phyloP scores from a whole-genome alignment of 2,329 filamentous ascomycete species.

The Hymenoscyphus linearis region DNA sequence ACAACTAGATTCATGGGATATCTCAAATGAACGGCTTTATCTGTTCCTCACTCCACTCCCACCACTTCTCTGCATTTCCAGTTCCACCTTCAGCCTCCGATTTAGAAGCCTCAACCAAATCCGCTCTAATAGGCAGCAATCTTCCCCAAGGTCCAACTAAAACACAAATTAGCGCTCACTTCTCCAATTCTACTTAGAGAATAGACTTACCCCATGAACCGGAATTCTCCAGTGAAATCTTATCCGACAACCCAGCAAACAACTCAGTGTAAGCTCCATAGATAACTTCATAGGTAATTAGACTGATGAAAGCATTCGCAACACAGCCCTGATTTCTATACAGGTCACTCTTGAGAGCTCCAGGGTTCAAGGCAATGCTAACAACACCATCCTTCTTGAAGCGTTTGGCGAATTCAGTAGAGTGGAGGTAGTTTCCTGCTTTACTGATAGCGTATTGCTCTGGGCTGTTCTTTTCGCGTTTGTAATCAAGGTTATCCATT shows the following conservation, averaged over 20 bases:
- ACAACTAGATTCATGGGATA: background rate
- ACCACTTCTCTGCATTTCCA: conserved; percentile 35
- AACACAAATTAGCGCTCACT: background rate
- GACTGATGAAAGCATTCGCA: background rate
- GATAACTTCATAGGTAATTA: background rate
- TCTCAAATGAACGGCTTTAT: conserved; percentile 28
- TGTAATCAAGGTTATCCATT: conserved; percentile 17
- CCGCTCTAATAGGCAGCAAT: conserved; percentile 29
- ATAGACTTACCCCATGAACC: conserved; percentile 15
- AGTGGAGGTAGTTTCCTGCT: conserved; percentile 13
- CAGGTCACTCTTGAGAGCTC: conserved; percentile 15
- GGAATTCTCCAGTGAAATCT: conserved; percentile 14
- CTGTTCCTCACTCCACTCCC: conserved; percentile 40
- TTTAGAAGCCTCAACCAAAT: conserved; percentile 31
- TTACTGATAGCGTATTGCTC: conserved; percentile 17
- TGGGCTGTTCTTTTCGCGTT: background rate
- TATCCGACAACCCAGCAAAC: conserved; percentile 17
- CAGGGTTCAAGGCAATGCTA: conserved; percentile 17
- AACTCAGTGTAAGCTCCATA: conserved; percentile 18
- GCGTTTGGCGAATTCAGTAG: conserved; percentile 13
- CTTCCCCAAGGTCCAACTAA: conserved; percentile 43
- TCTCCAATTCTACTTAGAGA: background rate
- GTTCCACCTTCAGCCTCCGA: conserved; percentile 34
- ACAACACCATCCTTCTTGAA: conserved; percentile 17
- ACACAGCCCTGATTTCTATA: background rate